Percentiles rank a stretch among this genome's conserved stretches.
These are phyloP conservation scores for Diutina siamensis DNA, from an alignment of 1,139 yeast genomes.

Conservation along the genomic window DNA sequence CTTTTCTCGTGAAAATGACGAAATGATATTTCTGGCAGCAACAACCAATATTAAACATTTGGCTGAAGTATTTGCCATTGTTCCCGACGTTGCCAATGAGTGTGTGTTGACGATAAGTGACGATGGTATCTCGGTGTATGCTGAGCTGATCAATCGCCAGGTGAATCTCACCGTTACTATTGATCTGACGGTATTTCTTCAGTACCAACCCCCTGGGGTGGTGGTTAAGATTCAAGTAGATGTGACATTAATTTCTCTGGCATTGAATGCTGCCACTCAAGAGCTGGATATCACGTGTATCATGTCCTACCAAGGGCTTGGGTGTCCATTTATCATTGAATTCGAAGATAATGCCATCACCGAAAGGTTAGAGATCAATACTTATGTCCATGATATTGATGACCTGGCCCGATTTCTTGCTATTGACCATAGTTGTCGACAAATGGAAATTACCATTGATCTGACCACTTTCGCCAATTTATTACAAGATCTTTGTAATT, in stretches of 20 bases:
- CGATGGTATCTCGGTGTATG: not conserved
- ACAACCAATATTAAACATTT: not conserved
- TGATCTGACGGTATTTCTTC: not conserved
- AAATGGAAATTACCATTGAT: slow-evolving; percentile 54
- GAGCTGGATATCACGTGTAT: not conserved
- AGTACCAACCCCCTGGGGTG: not conserved
- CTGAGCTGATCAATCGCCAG: not conserved
- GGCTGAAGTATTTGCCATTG: not conserved
- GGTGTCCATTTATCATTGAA: slow-evolving; percentile 46
- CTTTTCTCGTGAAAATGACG: too few relatives aligned
- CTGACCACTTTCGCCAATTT: slow-evolving; percentile 56
- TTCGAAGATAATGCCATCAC: slow-evolving; percentile 62
- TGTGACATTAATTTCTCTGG: not conserved
- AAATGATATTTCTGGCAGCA: not conserved
- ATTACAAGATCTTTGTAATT: slow-evolving; percentile 54
- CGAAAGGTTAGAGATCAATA: slow-evolving; percentile 61
- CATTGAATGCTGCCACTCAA: not conserved
- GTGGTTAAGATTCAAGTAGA: not conserved
- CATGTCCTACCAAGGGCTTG: not conserved
- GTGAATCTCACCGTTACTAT: not conserved
- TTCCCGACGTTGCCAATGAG: not conserved
- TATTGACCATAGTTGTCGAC: slow-evolving; percentile 38
- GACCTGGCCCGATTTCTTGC: slow-evolving; percentile 17
- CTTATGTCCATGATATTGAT: slow-evolving; percentile 35
- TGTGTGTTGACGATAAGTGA: not conserved